A percentile compares a stretch with the other conserved stretches of the same genome.
phyloP scores from a whole-genome alignment of 305 asterid species.

The Caryopteris hybrid region DNA sequence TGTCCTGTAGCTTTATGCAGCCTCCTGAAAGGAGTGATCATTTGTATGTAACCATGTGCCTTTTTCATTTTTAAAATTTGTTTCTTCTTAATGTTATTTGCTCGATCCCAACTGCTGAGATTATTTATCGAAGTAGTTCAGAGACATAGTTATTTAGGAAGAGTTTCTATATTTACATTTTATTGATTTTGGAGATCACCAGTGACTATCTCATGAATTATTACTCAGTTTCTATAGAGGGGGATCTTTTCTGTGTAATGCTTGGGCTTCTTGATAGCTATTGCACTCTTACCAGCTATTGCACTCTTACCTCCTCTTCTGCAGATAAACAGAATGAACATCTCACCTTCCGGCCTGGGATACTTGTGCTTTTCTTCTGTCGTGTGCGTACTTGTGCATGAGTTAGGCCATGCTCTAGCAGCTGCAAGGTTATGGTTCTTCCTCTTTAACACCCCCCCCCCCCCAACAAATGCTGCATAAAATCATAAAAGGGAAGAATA shows the following conservation, averaged over 20 bases:
- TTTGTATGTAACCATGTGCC: neutral
- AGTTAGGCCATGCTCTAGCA: constrained; percentile 87
- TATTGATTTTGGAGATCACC: neutral
- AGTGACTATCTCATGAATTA: neutral
- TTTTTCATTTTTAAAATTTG: too few species aligned
- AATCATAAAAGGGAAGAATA: neutral
- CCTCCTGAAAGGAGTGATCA: neutral
- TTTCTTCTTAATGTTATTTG: neutral
- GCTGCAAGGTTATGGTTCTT: constrained; percentile 77
- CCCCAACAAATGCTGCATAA: constrained; percentile 1
- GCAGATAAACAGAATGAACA: constrained; percentile 52
- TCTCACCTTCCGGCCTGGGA: constrained; percentile 54
- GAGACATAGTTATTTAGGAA: neutral
- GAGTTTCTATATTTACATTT: neutral
- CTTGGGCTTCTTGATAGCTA: constrained; percentile 12
- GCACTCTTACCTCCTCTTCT: too few species aligned
- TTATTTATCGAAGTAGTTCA: neutral
- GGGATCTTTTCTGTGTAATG: neutral
- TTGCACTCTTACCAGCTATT: neutral
- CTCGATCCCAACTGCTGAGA: neutral
- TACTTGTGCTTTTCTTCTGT: constrained; percentile 64
- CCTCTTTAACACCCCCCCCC: constrained; percentile 16
- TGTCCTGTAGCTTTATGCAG: neutral
- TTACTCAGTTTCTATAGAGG: neutral
- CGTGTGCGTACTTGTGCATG: constrained; percentile 63